These are phyloP conservation scores for Alternaria triticina DNA, from an alignment of 2,329 filamentous ascomycete genomes.

Conservation along the genomic window DNA sequence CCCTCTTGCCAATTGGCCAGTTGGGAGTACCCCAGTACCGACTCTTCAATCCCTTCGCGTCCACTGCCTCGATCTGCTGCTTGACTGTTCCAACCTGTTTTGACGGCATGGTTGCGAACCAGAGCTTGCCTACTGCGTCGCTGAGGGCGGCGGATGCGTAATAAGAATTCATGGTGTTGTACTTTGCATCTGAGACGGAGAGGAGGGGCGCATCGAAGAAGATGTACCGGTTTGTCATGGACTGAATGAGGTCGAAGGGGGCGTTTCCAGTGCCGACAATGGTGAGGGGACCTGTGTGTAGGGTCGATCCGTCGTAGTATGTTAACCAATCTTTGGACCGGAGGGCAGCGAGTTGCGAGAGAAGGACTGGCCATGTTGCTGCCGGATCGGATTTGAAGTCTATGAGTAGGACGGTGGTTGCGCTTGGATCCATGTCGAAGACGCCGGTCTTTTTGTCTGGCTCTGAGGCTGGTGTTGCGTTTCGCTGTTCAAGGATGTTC, in stretches of 20 bases:
- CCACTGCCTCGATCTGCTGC: constrained; percentile 12
- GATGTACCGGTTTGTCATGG: constrained; percentile 62
- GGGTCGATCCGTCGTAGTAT: constrained; percentile 55
- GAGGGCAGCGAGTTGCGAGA: constrained; percentile 64
- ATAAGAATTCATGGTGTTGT: constrained; percentile 35
- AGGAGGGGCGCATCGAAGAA: constrained; percentile 72
- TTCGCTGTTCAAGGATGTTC: constrained; percentile 47
- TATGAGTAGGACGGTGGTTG: constrained; percentile 66
- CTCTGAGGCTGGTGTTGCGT: constrained; percentile 25
- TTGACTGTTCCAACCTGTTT: constrained; percentile 9
- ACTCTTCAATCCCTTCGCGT: constrained; percentile 24
- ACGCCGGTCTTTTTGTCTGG: constrained; percentile 55
- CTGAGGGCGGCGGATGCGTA: constrained; percentile 33
- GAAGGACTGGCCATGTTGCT: constrained; percentile 60
- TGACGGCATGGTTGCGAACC: constrained; percentile 16
- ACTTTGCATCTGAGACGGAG: constrained; percentile 31
- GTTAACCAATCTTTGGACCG: constrained; percentile 61
- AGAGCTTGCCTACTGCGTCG: constrained; percentile 25
- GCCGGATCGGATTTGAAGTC: constrained; percentile 70
- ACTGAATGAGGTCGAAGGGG: constrained; percentile 62
- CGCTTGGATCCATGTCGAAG: constrained; percentile 49
- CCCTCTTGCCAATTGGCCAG: constrained; percentile 28
- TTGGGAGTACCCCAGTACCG: constrained; percentile 32
- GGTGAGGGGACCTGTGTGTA: constrained; percentile 66
- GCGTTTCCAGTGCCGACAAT: constrained; percentile 72